Evolutionary conservation across 352 stramenopile species (phyloP), one percentile per base, ranked within the genome.

Genomic region (Globisporangium okanoganense): DNA sequence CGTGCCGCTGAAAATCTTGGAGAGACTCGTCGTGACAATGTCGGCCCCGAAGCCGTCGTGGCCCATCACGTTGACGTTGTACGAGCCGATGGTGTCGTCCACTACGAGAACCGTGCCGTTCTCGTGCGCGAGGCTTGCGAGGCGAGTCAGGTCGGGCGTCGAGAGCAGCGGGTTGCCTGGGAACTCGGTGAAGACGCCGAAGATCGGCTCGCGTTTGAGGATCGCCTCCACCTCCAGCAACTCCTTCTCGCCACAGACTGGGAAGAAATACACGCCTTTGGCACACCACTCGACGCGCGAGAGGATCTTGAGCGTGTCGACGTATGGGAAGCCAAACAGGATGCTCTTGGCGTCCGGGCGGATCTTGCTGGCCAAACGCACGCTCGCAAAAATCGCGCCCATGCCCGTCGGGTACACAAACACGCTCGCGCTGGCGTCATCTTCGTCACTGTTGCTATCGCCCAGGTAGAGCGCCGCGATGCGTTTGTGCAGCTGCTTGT

Each of bases 231-330:
- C 69, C 60, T 87, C 64, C 18, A 74, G 9, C 56, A 90, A 71
- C 58, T 82, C 72, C 35, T 78, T 64, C 31, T 88, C 85, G 57
- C 88, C 77, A 7, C 86, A 86, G 2, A 76, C 75, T 0, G 91
- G 87, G 73, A 97, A 97, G 67, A 98, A 98, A 56, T 95, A 76
- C 8, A 96, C 87, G 8, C 92, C 91, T 14, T 69, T 75, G 3
- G 75, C 53, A 70, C 87, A 95, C 75, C 90, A 95, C 71, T 97
- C 86, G n/a, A 70, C 66, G 33, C 92, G 80, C 53, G 88, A 81
- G 52, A 94, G 73, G 54, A 98, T 87, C 75, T 98, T 98, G 51
- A 98, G 75, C 7, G 94, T 97, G 72, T 98, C 94, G 38, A 98
- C 70, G 69, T 98, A 98, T 0, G 94, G 90, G 66, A 98, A 98